A percentile compares a stretch with the other conserved stretches of the same genome.
These are phyloP conservation scores for Claviceps sp. DNA, from an alignment of 2,329 filamentous ascomycete genomes.

Conservation along the genomic window DNA sequence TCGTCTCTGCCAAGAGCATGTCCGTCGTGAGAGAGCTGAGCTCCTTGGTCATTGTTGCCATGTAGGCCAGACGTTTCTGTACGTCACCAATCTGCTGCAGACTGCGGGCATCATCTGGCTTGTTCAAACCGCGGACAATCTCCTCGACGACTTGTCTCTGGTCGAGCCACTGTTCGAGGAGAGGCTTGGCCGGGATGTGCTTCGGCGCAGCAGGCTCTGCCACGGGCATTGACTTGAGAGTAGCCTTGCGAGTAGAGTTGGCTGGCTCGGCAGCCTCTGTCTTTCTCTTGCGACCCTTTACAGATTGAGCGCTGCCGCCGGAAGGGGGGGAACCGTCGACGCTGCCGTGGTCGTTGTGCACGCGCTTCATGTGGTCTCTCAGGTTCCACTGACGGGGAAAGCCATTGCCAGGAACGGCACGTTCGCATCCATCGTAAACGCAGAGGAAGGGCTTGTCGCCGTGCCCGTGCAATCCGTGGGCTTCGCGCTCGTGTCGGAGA, in stretches of 20 bases:
- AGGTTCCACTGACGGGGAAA: slow-evolving; percentile 95
- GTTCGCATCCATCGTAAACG: slow-evolving; percentile 76
- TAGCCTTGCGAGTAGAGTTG: slow-evolving; percentile 33
- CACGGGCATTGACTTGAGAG: slow-evolving; percentile 26
- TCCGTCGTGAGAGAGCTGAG: background rate
- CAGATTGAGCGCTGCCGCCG: slow-evolving; percentile 16
- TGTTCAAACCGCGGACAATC: slow-evolving; percentile 36
- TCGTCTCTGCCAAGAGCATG: background rate
- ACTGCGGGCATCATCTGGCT: slow-evolving; percentile 39
- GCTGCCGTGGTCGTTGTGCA: slow-evolving; percentile 55
- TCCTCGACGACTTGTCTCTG: slow-evolving; percentile 50
- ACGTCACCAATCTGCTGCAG: slow-evolving; percentile 39
- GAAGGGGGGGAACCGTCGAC: slow-evolving; percentile 28
- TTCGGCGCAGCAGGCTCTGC: slow-evolving; percentile 15
- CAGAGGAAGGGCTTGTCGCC: slow-evolving; percentile 87
- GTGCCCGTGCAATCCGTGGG: slow-evolving; percentile 89
- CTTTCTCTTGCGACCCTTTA: slow-evolving; percentile 46
- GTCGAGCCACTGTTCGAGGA: slow-evolving; percentile 44
- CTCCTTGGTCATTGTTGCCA: slow-evolving; percentile 33
- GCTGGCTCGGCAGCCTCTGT: slow-evolving; percentile 32
- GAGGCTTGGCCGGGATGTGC: slow-evolving; percentile 23
- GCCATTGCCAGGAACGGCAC: slow-evolving; percentile 67
- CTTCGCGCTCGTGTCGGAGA: slow-evolving; percentile 88
- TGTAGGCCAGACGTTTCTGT: slow-evolving; percentile 35
- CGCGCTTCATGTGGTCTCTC: slow-evolving; percentile 91